These are phyloP conservation scores for Sarocladium kiliense DNA, from an alignment of 2,329 filamentous ascomycete species.

Conservation along the genomic window DNA sequence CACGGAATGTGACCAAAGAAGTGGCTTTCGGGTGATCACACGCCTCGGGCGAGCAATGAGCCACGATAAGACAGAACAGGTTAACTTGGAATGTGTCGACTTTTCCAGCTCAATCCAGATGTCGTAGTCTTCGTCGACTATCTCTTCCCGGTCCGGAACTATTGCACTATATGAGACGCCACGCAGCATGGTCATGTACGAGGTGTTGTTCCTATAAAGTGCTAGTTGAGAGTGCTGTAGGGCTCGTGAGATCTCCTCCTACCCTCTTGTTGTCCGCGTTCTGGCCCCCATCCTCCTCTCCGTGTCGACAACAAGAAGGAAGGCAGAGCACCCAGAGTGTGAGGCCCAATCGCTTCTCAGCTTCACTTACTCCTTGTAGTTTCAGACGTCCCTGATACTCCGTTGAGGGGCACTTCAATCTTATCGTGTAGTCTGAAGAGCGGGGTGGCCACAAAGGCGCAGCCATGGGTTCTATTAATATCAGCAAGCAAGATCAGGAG, in stretches of 20 bases:
- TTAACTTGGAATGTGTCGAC: background rate
- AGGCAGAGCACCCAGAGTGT: background rate
- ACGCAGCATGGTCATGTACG: background rate
- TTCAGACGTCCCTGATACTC: too few relatives aligned
- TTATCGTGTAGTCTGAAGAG: background rate
- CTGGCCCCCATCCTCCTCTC: background rate
- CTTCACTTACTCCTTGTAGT: too few relatives aligned
- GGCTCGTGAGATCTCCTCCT: background rate
- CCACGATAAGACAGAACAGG: background rate
- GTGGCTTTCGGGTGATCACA: too few relatives aligned
- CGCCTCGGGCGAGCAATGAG: background rate
- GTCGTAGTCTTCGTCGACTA: background rate
- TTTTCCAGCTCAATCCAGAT: background rate
- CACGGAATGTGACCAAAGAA: too few relatives aligned
- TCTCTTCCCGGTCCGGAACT: background rate
- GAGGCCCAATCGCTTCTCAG: background rate
- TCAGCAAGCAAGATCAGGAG: slow-evolving; percentile 10
- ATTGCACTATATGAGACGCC: background rate
- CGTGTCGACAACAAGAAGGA: background rate
- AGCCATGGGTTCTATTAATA: background rate
- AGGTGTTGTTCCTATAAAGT: background rate
- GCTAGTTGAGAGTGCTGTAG: background rate
- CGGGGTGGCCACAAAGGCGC: background rate
- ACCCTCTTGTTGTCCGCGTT: background rate
- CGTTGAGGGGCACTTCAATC: background rate